phyloP scores from a whole-genome alignment of 495 filamentous ascomycete species.

The Cudoniella acicularis region DNA sequence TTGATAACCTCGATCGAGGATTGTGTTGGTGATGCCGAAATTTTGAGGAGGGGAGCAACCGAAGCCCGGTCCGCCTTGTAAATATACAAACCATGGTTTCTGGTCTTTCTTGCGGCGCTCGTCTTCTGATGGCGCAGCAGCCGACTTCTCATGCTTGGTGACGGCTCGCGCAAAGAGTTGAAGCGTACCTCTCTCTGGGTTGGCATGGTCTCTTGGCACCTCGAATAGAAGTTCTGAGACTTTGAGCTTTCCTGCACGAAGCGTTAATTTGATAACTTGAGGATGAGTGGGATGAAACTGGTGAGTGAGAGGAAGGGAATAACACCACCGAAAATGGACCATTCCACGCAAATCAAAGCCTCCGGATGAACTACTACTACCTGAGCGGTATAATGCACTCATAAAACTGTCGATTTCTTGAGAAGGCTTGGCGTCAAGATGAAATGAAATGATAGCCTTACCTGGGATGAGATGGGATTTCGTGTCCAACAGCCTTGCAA shows the following conservation, averaged over 20 bases:
- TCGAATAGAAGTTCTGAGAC: constrained; percentile 82
- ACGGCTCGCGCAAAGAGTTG: constrained; percentile 75
- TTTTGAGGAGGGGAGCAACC: constrained; percentile 71
- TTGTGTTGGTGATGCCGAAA: constrained; percentile 57
- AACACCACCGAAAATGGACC: too few species aligned
- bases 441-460: constrained; percentile 4
- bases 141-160: constrained; percentile 57
- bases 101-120: constrained; percentile 39
- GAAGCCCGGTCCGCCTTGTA: constrained; percentile 77
- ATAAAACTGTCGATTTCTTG: too few species aligned
- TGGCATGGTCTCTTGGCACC: constrained; percentile 71
- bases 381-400: too few species aligned
- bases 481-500: constrained; percentile 17
- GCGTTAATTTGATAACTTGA: neutral
- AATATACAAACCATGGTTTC: constrained; percentile 54
- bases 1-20: constrained; percentile 80
- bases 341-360: too few species aligned
- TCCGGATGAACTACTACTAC: too few species aligned
- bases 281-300: neutral
- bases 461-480: constrained; percentile 23
- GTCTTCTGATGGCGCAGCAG: constrained; percentile 35
- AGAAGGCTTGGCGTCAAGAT: neutral
- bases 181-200: constrained; percentile 56
- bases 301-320: too few species aligned
- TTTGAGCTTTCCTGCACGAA: constrained; percentile 62